These are phyloP conservation scores for Aspergillus amoenus DNA, from an alignment of 2,329 filamentous ascomycete genomes.

Conservation along the genomic window DNA sequence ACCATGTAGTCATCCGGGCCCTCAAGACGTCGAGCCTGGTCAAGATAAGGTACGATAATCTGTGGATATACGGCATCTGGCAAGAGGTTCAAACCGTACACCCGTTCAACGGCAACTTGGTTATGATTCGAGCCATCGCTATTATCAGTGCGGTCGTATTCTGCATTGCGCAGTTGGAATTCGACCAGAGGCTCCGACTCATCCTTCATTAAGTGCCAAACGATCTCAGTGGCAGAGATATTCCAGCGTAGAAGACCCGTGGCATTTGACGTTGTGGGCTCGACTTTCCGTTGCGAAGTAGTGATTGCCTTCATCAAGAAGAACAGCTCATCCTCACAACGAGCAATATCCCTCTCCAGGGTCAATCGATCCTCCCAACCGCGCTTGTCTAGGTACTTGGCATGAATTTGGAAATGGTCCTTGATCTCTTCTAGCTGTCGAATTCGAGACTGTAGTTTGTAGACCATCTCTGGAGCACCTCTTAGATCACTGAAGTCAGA, in stretches of 20 bases:
- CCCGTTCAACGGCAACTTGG: constrained; percentile 79
- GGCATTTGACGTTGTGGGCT: constrained; percentile 64
- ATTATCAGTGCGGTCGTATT: constrained; percentile 95
- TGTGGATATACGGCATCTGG: constrained; percentile 90
- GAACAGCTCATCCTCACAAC: constrained; percentile 95
- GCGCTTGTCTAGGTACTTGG: constrained; percentile 78
- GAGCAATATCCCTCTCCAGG: constrained; percentile 85
- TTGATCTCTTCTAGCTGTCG: constrained; percentile 95
- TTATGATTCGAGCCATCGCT: constrained; percentile 97
- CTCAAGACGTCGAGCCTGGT: constrained; percentile 59
- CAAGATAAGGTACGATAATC: constrained; percentile 88
- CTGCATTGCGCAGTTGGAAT: constrained; percentile 84
- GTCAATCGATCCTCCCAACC: constrained; percentile 88
- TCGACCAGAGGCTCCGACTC: constrained; percentile 86
- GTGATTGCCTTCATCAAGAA: constrained; percentile 99
- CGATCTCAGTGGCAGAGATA: constrained; percentile 90
- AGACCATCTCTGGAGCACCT: constrained; percentile 90
- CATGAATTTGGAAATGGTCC: constrained; percentile 89
- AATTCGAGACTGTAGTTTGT: constrained; percentile 86
- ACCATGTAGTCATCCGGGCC: constrained; percentile 77
- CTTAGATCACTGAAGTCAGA: constrained; percentile 97
- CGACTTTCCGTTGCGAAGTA: constrained; percentile 82
- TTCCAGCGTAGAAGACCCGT: constrained; percentile 86
- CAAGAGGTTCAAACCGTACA: constrained; percentile 86
- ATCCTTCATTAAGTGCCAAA: constrained; percentile 93